Base-by-base conservation (phyloP, 768 basidiomycete genomes). In the Tephrocybe rancida region DNA sequence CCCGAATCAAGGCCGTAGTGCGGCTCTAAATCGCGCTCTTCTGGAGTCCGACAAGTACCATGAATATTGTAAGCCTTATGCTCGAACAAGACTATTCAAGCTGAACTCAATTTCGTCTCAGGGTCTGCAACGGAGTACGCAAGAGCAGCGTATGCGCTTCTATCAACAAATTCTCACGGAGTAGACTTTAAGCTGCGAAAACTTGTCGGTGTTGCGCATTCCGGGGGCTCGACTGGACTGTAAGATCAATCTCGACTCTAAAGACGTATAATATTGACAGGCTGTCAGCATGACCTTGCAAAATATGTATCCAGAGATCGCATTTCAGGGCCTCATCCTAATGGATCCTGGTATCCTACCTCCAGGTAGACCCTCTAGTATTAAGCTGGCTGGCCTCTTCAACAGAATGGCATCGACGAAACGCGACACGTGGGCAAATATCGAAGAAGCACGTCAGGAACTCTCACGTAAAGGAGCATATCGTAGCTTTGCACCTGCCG, bases 301-400 rank as follows among this genome's bases (percentile, higher is more conserved):
- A 14, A 46, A 39, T 37, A 30, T 16, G 9, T 38, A 53, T 42
- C 44, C 44, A 5, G 52, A 53, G 18, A 47, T 53, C 27, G 19
- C 7, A 29, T 53, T 53, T 6, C 35, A 41, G 22, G 52, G 37
- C 18, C 10, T 53, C 13, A 41, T 53, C 18, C 29, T 53, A 3
- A 47, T 53, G 52, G 52, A 53, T 16, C 52, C 52, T 24, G 52
- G 52, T 11, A 53, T 53, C 6, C 29, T 53, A 10, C 52, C 52
- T 3, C 52, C 52, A 5, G 29, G 30, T 13, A 25, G 29, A 42
- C 45, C 45, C 1, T 53, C 52, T 10, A 46, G 44, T 24, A 21
- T 18, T 37, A 42, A 47, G 34, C 52, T 53, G 2, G 45, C 52
- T 1, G 45, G 45, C 16, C 44, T 53, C 29, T 53, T 53, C 29